Evolutionary conservation across 1,284 basidiomycete species (phyloP), one percentile per base, ranked within the genome.

Genomic region (Cutaneotrichosporon sp.): DNA sequence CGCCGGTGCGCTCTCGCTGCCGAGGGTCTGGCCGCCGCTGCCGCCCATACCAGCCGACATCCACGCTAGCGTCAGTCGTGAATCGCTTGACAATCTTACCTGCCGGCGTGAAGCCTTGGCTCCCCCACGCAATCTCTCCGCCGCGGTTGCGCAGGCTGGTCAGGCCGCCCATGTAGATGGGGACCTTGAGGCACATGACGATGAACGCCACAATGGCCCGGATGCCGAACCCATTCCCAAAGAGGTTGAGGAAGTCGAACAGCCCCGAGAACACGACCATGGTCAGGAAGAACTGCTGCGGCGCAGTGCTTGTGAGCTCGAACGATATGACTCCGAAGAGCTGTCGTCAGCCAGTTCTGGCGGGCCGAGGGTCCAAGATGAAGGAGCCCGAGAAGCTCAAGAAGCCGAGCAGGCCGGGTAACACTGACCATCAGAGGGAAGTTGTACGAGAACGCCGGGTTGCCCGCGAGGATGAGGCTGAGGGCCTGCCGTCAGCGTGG

Each of bases 351-450:
- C 50, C 75, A 72, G 52, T 29, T 4, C 29, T 13, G 34, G 11
- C 34, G 50, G 9, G 11, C n/a, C n/a, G n/a, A n/a, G n/a, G n/a
- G n/a, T n/a, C n/a, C n/a, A n/a, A n/a, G n/a, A n/a, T n/a, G n/a
- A n/a, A n/a, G n/a, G n/a, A n/a, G n/a, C n/a, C n/a, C n/a, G n/a
- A n/a, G n/a, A n/a, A n/a, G n/a, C n/a, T n/a, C n/a, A n/a, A n/a
- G n/a, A n/a, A n/a, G n/a, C n/a, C n/a, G n/a, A n/a, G n/a, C n/a
- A n/a, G n/a, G n/a, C n/a, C n/a, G n/a, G n/a, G n/a, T n/a, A n/a
- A n/a, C n/a, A 66, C 75, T 13, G 27, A 76, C 76, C 65, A 78
- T 69, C 13, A 78, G 63, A 4, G 75, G 67, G 27, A 77, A 72
- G 63, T 78, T 77, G 69, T 74, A 77, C 0, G 58, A 52, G 36